Evolutionary conservation across 495 filamentous ascomycete genomes (phyloP), one percentile per base, ranked within the genome.

Genomic region (Filosporella fistucella): DNA sequence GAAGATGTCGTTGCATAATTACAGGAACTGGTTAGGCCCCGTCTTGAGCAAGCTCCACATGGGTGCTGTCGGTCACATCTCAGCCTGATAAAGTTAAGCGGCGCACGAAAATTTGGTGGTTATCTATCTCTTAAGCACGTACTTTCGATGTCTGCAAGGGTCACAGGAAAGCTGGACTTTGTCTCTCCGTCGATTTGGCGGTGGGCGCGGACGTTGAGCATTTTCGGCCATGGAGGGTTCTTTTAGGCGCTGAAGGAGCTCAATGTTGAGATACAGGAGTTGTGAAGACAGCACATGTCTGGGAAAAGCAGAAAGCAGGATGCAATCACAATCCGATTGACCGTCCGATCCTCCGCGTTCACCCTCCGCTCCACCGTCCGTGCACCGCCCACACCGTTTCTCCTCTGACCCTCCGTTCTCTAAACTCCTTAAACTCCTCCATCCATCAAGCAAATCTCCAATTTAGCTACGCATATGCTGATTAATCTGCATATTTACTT

Each of bases 41-140:
- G 48, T 25, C 51, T 58, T 28, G 46, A 52, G 41, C 65, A 71
- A 5, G 20, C 49, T 13, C 56, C 45, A 41, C 66, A 69, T 20
- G 68, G 67, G 12, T 53, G 32, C 41, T 55, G 58, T 11, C 63
- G 57, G 35, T 68, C 59, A 42, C 68, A 70, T 53, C 61, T 63
- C 42, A 60, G 32, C 40, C 67, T 68, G 23, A 12, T 11, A 47
- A 12, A 36, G 34, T 40, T 40, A 14, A 42, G 26, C 14, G 23
- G n/a, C 34, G 42, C 25, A 34, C 42, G 26, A 30, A 42, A 48
- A 35, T 45, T 16, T 16, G 38, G 45, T 30, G 14, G 32, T 16
- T 32, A 24, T 8, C 14, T 32, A 29, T n/a, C n/a, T n/a, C n/a
- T 30, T 13, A 39, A 32, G 24, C 41, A 45, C 54, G n/a, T 43